phyloP scores from a whole-genome alignment of 2,329 filamentous ascomycete species.

The Macroventuria anomochaeta region DNA sequence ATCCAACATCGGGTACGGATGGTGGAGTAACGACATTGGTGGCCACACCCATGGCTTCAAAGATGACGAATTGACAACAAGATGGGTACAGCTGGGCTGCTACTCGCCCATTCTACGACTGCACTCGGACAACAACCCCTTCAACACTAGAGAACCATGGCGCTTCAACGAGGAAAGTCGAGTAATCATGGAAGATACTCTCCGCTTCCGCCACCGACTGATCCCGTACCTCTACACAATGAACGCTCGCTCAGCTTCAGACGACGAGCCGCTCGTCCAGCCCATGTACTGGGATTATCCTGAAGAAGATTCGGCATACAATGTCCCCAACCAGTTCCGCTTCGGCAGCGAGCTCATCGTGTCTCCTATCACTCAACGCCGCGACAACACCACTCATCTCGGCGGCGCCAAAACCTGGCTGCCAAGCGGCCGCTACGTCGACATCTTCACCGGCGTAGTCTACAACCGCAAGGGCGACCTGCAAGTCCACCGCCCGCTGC shows the following conservation, averaged over 20 bases:
- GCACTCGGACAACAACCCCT: slow-evolving; percentile 64
- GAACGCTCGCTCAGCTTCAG: slow-evolving; percentile 56
- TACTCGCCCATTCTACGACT: slow-evolving; percentile 68
- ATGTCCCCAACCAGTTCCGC: slow-evolving; percentile 63
- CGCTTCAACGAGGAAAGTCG: slow-evolving; percentile 57
- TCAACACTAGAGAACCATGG: slow-evolving; percentile 70
- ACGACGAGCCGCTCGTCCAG: slow-evolving; percentile 62
- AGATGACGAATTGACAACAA: slow-evolving; percentile 64
- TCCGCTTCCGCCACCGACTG: slow-evolving; percentile 64
- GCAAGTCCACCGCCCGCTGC: slow-evolving; percentile 58
- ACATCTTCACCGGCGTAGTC: slow-evolving; percentile 64
- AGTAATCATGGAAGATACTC: slow-evolving; percentile 56
- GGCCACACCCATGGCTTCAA: slow-evolving; percentile 64
- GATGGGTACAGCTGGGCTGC: slow-evolving; percentile 68
- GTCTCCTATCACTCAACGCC: slow-evolving; percentile 62
- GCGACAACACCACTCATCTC: slow-evolving; percentile 55
- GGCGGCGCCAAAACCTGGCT: slow-evolving; percentile 63
- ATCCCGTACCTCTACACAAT: slow-evolving; percentile 67
- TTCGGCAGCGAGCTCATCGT: slow-evolving; percentile 66
- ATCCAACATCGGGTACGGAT: slow-evolving; percentile 71
- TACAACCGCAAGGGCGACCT: slow-evolving; percentile 65
- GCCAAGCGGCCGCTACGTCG: slow-evolving; percentile 61
- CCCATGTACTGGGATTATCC: slow-evolving; percentile 70
- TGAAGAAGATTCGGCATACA: slow-evolving; percentile 60
- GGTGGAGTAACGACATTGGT: slow-evolving; percentile 74